Base-by-base conservation (phyloP, 805 yeast species). In the Candida chauliodis region DNA sequence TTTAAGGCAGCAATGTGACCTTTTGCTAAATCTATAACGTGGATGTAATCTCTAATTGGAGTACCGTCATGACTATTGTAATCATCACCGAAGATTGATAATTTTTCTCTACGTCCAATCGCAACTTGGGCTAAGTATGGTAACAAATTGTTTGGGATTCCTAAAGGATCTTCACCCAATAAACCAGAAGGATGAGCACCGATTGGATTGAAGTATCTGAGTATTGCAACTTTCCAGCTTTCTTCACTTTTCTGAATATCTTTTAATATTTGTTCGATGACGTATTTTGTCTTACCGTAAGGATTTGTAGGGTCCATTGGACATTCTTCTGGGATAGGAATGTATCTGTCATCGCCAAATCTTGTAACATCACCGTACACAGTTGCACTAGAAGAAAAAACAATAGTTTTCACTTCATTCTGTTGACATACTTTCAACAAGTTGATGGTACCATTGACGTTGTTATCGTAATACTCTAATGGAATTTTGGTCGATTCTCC, bases 131-230 rank as follows among this genome's bases (percentile, higher is more conserved):
- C 85, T 54, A 85, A 67, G 55, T 66, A 80, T 3, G 93, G 93
- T 46, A 86, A 66, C 49, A 85, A 61, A 50, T 85, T 84, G 61
- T 82, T 83, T 34, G 95, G 91, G 36, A 78, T 69, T 10, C 90
- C 90, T 43, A 76, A 65, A 5, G 90, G 90, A 55, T 84, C 90
- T 53, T 86, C 95, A 26, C 95, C 95, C 43, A 85, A 69, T 24
- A 78, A 60, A 9, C 93, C 93, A 2, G 87, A 77, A 3, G 90
- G 85, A 55, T 85, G 95, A 13, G 93, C 91, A 26, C 95, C 95
- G 47, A 84, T 82, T 24, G 95, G 93, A 53, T 85, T 84, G 66
- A 84, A 85, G 61, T 84, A 86, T 41, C 93, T 73, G 51, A 86
- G 64, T 35, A 84, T 69, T 4, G 89, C 91, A 27, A 70, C 59